These are phyloP conservation scores for Neonectria ditissima DNA, from an alignment of 2,329 filamentous ascomycete genomes.

Conservation along the genomic window DNA sequence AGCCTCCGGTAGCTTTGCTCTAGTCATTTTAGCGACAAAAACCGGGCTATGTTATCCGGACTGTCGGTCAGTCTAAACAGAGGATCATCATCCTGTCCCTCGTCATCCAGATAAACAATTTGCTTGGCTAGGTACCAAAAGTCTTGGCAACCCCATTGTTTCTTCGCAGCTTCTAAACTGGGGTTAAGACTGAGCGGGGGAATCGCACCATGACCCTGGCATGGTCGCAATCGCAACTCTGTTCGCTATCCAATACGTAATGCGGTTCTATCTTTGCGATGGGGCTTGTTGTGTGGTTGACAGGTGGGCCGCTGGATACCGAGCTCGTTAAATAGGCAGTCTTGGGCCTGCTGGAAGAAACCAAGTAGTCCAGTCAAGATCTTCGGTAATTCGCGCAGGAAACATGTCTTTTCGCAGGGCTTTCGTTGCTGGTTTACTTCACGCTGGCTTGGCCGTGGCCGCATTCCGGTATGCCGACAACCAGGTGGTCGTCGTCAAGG, in stretches of 20 bases:
- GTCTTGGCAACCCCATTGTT: constrained; percentile 7
- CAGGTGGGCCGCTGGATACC: neutral
- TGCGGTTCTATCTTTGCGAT: neutral
- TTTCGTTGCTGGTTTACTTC: constrained; percentile 30
- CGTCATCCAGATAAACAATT: constrained; percentile 4
- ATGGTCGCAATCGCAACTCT: neutral
- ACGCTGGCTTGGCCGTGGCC: constrained; percentile 33
- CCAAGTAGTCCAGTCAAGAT: neutral
- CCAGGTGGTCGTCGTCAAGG: constrained; percentile 38
- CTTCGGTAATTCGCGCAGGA: neutral
- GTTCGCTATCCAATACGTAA: neutral
- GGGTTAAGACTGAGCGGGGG: constrained; percentile 6
- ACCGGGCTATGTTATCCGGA: neutral
- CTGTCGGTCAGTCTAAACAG: neutral
- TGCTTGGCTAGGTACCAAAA: neutral
- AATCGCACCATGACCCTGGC: neutral
- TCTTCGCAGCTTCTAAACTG: constrained; percentile 6
- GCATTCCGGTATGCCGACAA: constrained; percentile 44
- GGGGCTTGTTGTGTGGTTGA: too few species aligned
- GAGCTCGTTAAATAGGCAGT: neutral
- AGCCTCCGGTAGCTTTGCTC: neutral
- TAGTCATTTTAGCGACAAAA: neutral
- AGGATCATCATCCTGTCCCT: neutral
- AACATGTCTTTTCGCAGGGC: constrained; percentile 18
- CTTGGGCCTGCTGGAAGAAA: too few species aligned